Evolutionary conservation across 148 eudicot species (phyloP), one percentile per base, ranked within the genome.

Genomic region (Drosera capensis): DNA sequence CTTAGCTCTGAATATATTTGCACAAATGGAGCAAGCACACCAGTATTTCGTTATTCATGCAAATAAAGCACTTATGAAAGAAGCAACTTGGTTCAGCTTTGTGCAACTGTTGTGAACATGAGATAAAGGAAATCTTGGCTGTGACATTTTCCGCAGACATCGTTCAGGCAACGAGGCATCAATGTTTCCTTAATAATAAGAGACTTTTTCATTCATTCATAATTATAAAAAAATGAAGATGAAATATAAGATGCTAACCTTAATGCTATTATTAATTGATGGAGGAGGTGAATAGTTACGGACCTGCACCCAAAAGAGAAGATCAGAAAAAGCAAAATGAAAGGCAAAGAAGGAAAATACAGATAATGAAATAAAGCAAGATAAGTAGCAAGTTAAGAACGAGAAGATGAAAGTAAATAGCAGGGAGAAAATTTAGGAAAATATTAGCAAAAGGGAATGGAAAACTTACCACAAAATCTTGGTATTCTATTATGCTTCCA

Each of bases 191-290:
- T n/a, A n/a, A n/a, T n/a, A n/a, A n/a, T n/a, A n/a, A n/a, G n/a
- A n/a, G n/a, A n/a, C n/a, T n/a, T n/a, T n/a, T n/a, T n/a, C n/a
- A n/a, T n/a, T n/a, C n/a, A n/a, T n/a, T n/a, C n/a, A n/a, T n/a
- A n/a, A n/a, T n/a, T n/a, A 37, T 9, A 37, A 13, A 12, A 37
- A 37, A 53, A 43, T 11, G 3, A 9, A 20, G 31, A 48, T 24
- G 3, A 7, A 44, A 21, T 12, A 31, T 15, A 30, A 20, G 14
- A 11, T 28, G 68, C 75, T 20, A 44, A 81, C 97, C 87, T 84
- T 90, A 50, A 90, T 90, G 56, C 95, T 90, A 52, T 78, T 90
- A 75, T 90, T 84, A 24, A 90, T 70, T 45, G 93, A 55, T 41
- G 97, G 95, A 25, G 62, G 55, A 1, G 82, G 93, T 47, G 68